A percentile compares a stretch with the other conserved stretches of the same genome.
phyloP scores from a whole-genome alignment of 441 rosid species.

The Gossypium schwendimanii region DNA sequence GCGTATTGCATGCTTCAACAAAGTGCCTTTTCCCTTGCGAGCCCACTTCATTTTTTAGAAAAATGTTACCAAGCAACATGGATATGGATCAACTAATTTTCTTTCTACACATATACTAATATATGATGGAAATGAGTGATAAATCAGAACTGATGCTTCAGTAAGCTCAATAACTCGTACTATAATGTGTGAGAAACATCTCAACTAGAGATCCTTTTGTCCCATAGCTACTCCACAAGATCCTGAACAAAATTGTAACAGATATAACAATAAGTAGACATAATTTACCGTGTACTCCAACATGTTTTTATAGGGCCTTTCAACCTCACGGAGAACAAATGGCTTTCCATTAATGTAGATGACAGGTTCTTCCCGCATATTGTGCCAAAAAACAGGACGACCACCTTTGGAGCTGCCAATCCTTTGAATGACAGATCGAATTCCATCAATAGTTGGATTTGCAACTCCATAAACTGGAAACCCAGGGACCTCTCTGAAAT shows the following conservation, averaged over 20 bases:
- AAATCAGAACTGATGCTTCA: not conserved
- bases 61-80: not conserved
- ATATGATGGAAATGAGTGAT: not conserved
- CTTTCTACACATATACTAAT: not conserved
- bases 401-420: constrained; percentile 79
- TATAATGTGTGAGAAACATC: not conserved
- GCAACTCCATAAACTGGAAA: constrained; percentile 99
- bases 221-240: not conserved
- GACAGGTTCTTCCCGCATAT: constrained; percentile 99
- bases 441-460: constrained; percentile 94
- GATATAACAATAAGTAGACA: not conserved
- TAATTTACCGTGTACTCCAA: constrained; percentile 81
- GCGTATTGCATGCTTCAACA: not conserved
- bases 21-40: not conserved
- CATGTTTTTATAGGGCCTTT: constrained; percentile 97
- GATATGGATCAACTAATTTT: not conserved
- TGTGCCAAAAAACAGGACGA: constrained; percentile 89
- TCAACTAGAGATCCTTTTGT: constrained; percentile 1
- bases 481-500: constrained; percentile 94
- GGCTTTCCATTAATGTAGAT: constrained; percentile 96
- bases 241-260: constrained; percentile 7
- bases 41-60: not conserved
- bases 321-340: constrained; percentile 97
- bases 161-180: not conserved
- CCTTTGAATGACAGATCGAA: constrained; percentile 76